Base-by-base conservation (phyloP, 192 early-diverging fungal species). In the Podila minutissima region DNA sequence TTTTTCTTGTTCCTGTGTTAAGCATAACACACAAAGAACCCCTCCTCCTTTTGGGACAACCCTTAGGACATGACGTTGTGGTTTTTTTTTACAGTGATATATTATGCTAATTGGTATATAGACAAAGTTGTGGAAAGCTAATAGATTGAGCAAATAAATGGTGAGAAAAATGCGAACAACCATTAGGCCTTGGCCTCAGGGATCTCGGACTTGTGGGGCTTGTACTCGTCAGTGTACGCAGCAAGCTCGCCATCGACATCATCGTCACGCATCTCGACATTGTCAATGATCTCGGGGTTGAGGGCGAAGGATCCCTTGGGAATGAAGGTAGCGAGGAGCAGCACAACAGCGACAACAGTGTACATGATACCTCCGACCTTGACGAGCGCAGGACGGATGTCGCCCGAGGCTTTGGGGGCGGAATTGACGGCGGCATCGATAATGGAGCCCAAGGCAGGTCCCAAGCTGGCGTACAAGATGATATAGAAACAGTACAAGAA, bases 401-500 rank as follows among this genome's bases (percentile, higher is more conserved):
- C 72, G 29, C 29, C 29, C n/a, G n/a, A n/a, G n/a, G n/a, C n/a
- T n/a, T 29, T 29, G 29, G 29, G 29, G 29, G 3, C 29, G 29
- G 29, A 29, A 3, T 82, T 61, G 46, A 17, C n/a, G 15, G 29
- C 24, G 17, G 17, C n/a, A 74, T 89, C 88, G 46, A 84, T 64
- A 33, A 83, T 76, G 4, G 22, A 49, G 37, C 87, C 89, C 24
- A 90, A 72, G 1, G 82, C 48, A 19, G 63, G 59, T 65, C 76
- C 81, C 53, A 90, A 51, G 60, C 76, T 51, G 29, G 83, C 82
- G 82, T 83, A 89, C 35, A 83, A 33, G 60, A 89, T 69, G 62
- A 90, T 82, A 78, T 89, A 88, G 49, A 64, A 69, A 32, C 61
- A 69, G 69, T 90, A 90, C 28, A 90, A 57, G 75, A 90, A 90